phyloP scores from a whole-genome alignment of 2,329 filamentous ascomycete species.

The Diaporthe amygdali region DNA sequence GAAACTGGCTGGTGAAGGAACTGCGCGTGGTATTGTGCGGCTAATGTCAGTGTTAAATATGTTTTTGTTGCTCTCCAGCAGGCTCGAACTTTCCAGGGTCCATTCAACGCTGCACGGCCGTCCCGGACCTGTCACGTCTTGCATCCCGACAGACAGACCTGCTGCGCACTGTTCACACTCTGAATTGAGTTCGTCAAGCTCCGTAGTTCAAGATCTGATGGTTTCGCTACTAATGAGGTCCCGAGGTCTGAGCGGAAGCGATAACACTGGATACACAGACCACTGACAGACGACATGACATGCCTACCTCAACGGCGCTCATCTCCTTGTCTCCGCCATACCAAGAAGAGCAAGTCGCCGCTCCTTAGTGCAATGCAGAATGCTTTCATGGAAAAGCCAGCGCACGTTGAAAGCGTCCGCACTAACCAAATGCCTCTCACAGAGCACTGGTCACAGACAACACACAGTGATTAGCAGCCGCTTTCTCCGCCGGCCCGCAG shows the following conservation, averaged over 20 bases:
- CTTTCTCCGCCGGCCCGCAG: background rate
- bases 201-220: background rate
- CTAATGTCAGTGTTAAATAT: too few relatives aligned
- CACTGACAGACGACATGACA: background rate
- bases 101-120: background rate
- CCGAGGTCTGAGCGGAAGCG: background rate
- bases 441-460: background rate
- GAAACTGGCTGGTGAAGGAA: background rate
- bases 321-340: constrained; percentile 7
- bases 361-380: background rate
- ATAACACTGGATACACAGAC: background rate
- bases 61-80: background rate
- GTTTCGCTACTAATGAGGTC: background rate
- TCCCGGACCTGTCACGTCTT: background rate
- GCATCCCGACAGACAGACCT: background rate
- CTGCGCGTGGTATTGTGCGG: background rate
- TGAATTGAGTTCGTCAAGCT: constrained; percentile 4
- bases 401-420: background rate
- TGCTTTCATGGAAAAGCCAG: background rate
- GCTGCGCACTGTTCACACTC: background rate
- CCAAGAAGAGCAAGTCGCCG: background rate
- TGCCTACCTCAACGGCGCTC: background rate
- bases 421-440: background rate
- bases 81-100: background rate
- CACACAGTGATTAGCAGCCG: background rate